Base-by-base conservation (phyloP, 1,284 basidiomycete species). In the Inonotus obliquus region DNA sequence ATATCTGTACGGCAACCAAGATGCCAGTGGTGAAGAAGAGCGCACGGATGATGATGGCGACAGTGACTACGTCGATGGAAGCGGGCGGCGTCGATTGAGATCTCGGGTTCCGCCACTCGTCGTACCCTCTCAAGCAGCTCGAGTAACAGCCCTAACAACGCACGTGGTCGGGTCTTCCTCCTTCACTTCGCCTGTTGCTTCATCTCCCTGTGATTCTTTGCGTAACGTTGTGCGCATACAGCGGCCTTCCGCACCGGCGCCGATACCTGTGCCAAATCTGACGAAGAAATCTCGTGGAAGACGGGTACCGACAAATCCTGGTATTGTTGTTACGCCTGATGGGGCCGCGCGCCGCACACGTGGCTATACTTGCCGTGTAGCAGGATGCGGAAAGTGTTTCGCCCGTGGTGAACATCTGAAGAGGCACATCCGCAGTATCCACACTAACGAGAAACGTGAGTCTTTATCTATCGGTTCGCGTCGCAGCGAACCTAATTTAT, bases 381-480 rank as follows among this genome's bases (percentile, higher is more conserved):
- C 80, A 44, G 89, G 85, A 10, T 92, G 90, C 71, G 86, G 86
- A 48, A 92, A 92, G 75, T 87, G 86, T 65, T 91, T 92, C 72
- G 83, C 83, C 56, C 77, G 90, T 29, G 85, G 86, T 21, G 89
- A 92, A 73, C 89, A 92, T 73, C 74, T 92, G 65, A 91, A 91
- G 76, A 74, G 89, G 41, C 90, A 92, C 74, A 81, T 91, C 27
- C 72, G 88, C 67, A 86, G 85, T 68, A 89, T 92, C 57, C 90
- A 92, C 72, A 91, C 89, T 1, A 82, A 89, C 70, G 89, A 91
- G 71, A 91, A 90, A 73, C 90, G 89, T 91, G 73, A 75, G 81
- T 79, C 11, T 13, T 13, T 4, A 27, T 41, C 52, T 47, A 61
- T 63, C 59, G 27, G 38, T 11, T 56, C 9, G 21, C 7, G n/a